Base-by-base conservation (phyloP, 2,329 filamentous ascomycete species). In the Pezicula radicicola region DNA sequence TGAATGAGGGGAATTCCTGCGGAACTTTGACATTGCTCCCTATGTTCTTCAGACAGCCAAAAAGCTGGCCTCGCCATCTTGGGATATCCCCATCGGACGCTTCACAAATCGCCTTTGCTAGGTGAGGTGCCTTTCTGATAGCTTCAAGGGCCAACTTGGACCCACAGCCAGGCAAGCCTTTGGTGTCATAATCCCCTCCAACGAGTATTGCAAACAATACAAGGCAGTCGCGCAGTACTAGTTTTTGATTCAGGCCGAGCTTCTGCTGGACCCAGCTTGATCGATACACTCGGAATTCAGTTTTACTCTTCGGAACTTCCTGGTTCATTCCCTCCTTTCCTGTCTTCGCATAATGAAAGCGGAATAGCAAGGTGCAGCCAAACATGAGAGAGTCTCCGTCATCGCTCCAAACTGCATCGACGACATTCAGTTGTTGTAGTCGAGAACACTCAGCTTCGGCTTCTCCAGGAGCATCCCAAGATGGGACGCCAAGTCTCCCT, bases 311-410 rank as follows among this genome's bases (percentile, higher is more conserved):
- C 1, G n/a, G 8, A 21, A 16, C 1, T 4, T 21, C 50, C 55
- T 43, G 46, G 47, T 4, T 44, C 33, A n/a, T 5, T 27, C 36
- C 19, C 43, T 49, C 19, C 40, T 41, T 40, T 16, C 37, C 15
- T 16, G 10, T 40, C 10, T 33, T 45, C 28, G 46, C 36, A 9
- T 19, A 39, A 19, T 53, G 46, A 33, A 49, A 57, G 13, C 30
- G 46, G n/a, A 79, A 67, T n/a, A 77, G 61, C 1, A 69, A 65
- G 2, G 61, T 67, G 52, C 70, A 73, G 3, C 92, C 92, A 72
- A 96, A 97, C 90, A 96, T 96, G 63, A 96, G 81, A 2, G 92
- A 92, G 67, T 97, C 93, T 35, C 96, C 91, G 73, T 97, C 93
- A 66, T 97, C 91, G 66, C 89, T 96, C 65, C 97, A 77, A 1